A percentile compares a stretch with the other conserved stretches of the same genome.
Evolutionary conservation across 768 basidiomycete species (phyloP).

Genomic region (Hemileccinum impolitum): DNA sequence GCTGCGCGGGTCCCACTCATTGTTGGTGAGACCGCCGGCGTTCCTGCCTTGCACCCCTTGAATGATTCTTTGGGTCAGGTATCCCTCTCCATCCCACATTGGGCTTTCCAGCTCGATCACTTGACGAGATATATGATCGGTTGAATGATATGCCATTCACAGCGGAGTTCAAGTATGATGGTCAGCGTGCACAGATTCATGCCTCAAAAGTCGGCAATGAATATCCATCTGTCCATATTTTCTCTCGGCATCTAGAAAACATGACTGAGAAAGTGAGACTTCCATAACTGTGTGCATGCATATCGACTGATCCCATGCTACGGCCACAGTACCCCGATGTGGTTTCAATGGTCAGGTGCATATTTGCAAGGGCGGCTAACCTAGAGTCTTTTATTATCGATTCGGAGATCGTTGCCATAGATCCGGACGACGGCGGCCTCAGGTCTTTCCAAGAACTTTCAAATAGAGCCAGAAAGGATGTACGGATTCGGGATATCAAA

Average conservation of each 20-base stretch:
- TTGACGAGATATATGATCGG: slow-evolving; percentile 78
- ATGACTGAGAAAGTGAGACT: slow-evolving; percentile 79
- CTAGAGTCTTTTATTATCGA: slow-evolving; percentile 73
- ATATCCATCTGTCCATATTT: slow-evolving; percentile 52
- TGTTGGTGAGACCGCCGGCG: slow-evolving; percentile 50
- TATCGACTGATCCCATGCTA: slow-evolving; percentile 12
- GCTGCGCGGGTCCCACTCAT: slow-evolving; percentile 58
- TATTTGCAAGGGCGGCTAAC: slow-evolving; percentile 43
- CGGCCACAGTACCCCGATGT: slow-evolving; percentile 76
- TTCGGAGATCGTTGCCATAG: slow-evolving; percentile 84
- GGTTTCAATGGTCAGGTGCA: slow-evolving; percentile 48
- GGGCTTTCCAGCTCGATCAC: slow-evolving; percentile 80
- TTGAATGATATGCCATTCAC: slow-evolving; percentile 65
- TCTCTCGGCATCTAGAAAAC: slow-evolving; percentile 87
- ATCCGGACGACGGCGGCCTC: slow-evolving; percentile 56
- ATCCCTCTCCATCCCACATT: slow-evolving; percentile 84
- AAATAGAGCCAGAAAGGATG: slow-evolving; percentile 81
- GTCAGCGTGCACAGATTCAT: slow-evolving; percentile 82
- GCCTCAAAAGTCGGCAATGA: slow-evolving; percentile 33
- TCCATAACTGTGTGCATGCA: neutral
- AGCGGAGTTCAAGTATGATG: slow-evolving; percentile 92
- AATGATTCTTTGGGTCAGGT: slow-evolving; percentile 39
- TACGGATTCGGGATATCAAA: slow-evolving; percentile 67
- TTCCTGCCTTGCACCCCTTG: slow-evolving; percentile 9
- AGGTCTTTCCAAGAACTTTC: slow-evolving; percentile 86